Conservation (phyloP, 1,284 basidiomycete species). For the Sanghuangporus sanghuang region DNA sequence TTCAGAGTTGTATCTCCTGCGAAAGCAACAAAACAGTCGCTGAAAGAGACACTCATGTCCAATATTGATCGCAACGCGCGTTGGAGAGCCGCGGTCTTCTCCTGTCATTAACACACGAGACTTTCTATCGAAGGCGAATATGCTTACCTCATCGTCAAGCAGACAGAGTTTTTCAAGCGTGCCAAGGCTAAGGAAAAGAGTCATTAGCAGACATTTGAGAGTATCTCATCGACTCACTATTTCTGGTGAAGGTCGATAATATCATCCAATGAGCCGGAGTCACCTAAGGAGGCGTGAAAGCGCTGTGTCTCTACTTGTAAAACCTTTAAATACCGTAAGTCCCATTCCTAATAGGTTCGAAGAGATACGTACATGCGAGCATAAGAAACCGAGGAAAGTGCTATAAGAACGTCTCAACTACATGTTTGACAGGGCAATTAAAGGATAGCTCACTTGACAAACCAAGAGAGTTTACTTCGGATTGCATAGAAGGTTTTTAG, state of each 20-base stretch:
- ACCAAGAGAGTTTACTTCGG: constrained; percentile 73
- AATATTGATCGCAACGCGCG: constrained; percentile 64
- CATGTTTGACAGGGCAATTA: constrained; percentile 6
- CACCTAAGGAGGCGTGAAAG: constrained; percentile 53
- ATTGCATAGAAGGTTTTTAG: constrained; percentile 69
- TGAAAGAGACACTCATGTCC: constrained; percentile 69
- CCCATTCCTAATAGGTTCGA: background rate
- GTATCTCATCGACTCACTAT: constrained; percentile 48
- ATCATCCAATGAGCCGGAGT: constrained; percentile 64
- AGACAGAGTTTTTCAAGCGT: constrained; percentile 62
- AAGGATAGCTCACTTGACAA: constrained; percentile 64
- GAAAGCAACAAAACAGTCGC: constrained; percentile 54
- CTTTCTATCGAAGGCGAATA: background rate
- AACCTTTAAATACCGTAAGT: constrained; percentile 41
- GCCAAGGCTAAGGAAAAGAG: constrained; percentile 43
- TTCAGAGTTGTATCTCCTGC: constrained; percentile 50
- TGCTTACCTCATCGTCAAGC: constrained; percentile 56
- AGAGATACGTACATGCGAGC: constrained; percentile 52
- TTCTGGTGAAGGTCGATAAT: constrained; percentile 69
- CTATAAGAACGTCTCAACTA: constrained; percentile 33
- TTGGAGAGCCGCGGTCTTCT: constrained; percentile 56
- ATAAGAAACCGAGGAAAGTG: constrained; percentile 66
- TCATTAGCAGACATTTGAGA: constrained; percentile 10
- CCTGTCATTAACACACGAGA: background rate
- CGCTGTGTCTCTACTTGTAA: constrained; percentile 54